Percentiles rank a stretch among this genome's conserved stretches.
phyloP scores from a whole-genome alignment of 441 rosid species.

The Rhodomyrtus psidioides region DNA sequence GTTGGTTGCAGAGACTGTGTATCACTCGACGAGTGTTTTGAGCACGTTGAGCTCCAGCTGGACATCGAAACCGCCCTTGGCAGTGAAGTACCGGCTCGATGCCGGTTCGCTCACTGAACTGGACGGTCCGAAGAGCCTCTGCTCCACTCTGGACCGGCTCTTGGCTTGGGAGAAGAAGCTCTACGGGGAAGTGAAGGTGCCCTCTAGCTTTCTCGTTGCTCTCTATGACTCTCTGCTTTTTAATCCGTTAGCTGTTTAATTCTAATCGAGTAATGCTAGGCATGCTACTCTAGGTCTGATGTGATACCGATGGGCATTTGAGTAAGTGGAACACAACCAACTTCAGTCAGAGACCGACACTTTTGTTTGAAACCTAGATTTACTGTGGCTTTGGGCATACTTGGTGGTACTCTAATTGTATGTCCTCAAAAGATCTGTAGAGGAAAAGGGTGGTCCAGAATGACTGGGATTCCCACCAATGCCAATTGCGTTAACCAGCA shows the following conservation, averaged over 20 bases:
- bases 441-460: neutral
- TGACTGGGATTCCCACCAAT: constrained; percentile 4
- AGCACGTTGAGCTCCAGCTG: constrained; percentile 88
- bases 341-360: neutral
- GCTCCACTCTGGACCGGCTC: constrained; percentile 75
- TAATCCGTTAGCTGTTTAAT: neutral
- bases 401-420: neutral
- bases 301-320: neutral
- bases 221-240: neutral
- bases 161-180: constrained; percentile 98
- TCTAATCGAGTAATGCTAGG: neutral
- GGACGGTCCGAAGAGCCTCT: constrained; percentile 66
- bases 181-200: constrained; percentile 84
- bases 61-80: constrained; percentile 90
- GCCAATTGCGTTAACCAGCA: constrained; percentile 18
- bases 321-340: neutral
- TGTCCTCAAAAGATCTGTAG: neutral
- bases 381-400: neutral
- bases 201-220: neutral
- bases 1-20: constrained; percentile 65
- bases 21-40: constrained; percentile 80
- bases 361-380: neutral
- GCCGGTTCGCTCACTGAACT: constrained; percentile 41
- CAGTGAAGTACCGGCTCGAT: constrained; percentile 75
- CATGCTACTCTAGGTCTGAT: neutral